phyloP scores from a whole-genome alignment of 768 basidiomycete genomes.

The Saitozyma sp. region DNA sequence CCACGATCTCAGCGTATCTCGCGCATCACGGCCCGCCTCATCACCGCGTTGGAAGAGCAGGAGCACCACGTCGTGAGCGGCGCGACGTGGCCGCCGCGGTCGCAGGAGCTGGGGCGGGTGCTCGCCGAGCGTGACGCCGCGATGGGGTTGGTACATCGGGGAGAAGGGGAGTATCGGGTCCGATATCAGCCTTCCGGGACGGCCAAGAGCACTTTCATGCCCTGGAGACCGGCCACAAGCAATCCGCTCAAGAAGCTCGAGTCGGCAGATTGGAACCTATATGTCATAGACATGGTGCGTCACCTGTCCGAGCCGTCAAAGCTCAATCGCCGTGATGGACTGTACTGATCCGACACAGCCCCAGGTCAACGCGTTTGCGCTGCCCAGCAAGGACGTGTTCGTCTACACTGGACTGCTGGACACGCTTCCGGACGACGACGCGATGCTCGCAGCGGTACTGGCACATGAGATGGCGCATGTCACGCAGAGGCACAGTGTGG shows the following conservation, averaged over 20 bases:
- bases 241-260: conserved; percentile 55
- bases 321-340: not conserved
- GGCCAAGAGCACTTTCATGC: conserved; percentile 49
- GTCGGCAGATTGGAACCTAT: conserved; percentile 55
- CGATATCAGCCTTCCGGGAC: conserved; percentile 34
- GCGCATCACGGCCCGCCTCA: conserved; percentile 52
- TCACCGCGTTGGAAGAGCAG: conserved; percentile 53
- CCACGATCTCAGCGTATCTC: conserved; percentile 49
- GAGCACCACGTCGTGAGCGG: conserved; percentile 47
- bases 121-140: conserved; percentile 43
- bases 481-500: conserved; percentile 56
- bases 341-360: conserved; percentile 37
- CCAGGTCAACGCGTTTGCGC: conserved; percentile 55
- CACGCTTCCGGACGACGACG: conserved; percentile 54
- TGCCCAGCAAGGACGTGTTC: conserved; percentile 56
- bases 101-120: conserved; percentile 39
- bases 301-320: no score
- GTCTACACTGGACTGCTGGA: conserved; percentile 56
- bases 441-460: conserved; percentile 55
- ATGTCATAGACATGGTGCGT: conserved; percentile 55
- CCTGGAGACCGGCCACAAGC: conserved; percentile 51
- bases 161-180: conserved; percentile 7
- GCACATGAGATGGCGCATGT: conserved; percentile 56
- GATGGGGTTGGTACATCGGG: not conserved
- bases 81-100: conserved; percentile 47